A percentile compares a stretch with the other conserved stretches of the same genome.
Conservation (phyloP, 2,329 filamentous ascomycete species). For the Fusarium nisikadoi region DNA sequence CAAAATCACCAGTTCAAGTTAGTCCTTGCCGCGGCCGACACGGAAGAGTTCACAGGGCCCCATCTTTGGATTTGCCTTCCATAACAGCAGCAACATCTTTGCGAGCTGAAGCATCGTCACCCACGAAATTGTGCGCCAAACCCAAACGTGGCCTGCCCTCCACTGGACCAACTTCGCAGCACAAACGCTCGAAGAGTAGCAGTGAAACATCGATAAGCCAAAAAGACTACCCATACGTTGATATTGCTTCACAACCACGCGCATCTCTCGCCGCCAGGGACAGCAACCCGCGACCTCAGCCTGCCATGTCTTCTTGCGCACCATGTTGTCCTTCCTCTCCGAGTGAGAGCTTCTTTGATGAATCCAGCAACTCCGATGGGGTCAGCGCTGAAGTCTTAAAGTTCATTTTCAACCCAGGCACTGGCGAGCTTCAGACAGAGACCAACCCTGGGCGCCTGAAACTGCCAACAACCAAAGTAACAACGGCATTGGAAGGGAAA, state of each 20-base stretch:
- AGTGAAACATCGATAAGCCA: neutral
- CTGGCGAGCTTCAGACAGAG: neutral
- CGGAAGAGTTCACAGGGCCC: neutral
- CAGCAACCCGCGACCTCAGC: slow-evolving; percentile 39
- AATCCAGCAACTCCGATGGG: neutral
- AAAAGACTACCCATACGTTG: neutral
- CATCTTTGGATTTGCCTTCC: neutral
- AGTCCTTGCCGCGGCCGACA: neutral
- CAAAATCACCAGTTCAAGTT: neutral
- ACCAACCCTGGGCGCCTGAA: neutral
- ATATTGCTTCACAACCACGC: slow-evolving; percentile 15
- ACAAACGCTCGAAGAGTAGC: slow-evolving; percentile 34
- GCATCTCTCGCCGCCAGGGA: slow-evolving; percentile 39
- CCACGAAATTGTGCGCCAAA: neutral
- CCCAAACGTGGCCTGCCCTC: slow-evolving; percentile 6
- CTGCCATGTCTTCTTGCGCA: neutral
- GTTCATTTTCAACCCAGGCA: neutral
- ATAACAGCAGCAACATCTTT: slow-evolving; percentile 18
- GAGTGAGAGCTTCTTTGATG: neutral
- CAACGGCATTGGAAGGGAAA: neutral
- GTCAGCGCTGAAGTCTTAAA: slow-evolving; percentile 23
- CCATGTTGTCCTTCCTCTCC: neutral
- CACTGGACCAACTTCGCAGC: neutral
- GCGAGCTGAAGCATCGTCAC: neutral
- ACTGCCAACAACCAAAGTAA: neutral